A percentile compares a stretch with the other conserved stretches of the same genome.
Conservation (phyloP, 768 basidiomycete genomes). For the Postia placenta region DNA sequence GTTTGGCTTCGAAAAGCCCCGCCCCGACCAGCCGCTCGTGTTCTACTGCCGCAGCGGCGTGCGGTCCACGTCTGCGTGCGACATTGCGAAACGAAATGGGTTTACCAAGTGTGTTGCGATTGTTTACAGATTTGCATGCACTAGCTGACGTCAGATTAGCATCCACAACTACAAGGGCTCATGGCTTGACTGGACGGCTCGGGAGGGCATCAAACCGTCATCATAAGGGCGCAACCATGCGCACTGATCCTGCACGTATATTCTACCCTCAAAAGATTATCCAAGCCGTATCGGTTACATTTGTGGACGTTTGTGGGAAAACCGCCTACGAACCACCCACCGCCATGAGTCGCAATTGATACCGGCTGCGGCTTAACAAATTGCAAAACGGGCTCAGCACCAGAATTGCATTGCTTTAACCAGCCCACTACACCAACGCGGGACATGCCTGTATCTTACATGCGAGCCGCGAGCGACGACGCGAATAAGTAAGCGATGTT, state of each 20-base stretch:
- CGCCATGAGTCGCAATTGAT: too few species aligned
- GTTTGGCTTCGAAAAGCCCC: conserved; percentile 73
- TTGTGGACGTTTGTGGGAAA: too few species aligned
- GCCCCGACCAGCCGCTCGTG: conserved; percentile 63
- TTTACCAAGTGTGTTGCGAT: conserved; percentile 60
- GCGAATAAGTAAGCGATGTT: not conserved
- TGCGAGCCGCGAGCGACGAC: not conserved
- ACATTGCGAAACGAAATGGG: conserved; percentile 76
- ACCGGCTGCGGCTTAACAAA: too few species aligned
- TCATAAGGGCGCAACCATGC: too few species aligned
- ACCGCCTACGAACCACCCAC: too few species aligned
- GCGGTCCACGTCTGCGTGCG: conserved; percentile 75
- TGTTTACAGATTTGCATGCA: not conserved
- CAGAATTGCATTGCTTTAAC: too few species aligned
- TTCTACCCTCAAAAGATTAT: too few species aligned
- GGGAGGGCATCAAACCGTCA: conserved; percentile 16
- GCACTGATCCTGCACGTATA: too few species aligned
- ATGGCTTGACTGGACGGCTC: conserved; percentile 47
- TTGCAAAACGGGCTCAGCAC: too few species aligned
- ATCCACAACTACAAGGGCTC: conserved; percentile 46
- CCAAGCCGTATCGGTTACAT: too few species aligned
- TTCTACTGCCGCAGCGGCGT: conserved; percentile 92
- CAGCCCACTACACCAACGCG: conserved; percentile 3
- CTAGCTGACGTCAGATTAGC: conserved; percentile 16
- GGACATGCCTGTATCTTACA: conserved; percentile 1